A percentile compares a stretch with the other conserved stretches of the same genome.
Evolutionary conservation across 768 basidiomycete species (phyloP).

Genomic region (Naematelia encephala): DNA sequence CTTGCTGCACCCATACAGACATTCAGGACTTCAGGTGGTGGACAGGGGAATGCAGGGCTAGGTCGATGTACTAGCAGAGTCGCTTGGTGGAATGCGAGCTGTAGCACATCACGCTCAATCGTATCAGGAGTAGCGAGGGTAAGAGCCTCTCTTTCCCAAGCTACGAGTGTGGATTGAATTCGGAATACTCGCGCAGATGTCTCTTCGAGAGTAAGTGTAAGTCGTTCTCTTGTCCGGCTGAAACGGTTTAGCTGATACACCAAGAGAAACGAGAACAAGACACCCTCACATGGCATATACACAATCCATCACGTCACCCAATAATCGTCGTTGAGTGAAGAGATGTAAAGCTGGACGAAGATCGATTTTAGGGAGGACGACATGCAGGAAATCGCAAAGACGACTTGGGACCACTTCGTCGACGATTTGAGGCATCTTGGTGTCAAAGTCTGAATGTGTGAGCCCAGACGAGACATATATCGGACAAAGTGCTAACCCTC

Average conservation of each 20-base stretch:
- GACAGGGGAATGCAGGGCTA: conserved; percentile 10
- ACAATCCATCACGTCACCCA: conserved; percentile 9
- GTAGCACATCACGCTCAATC: conserved; percentile 7
- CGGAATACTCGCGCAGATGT: conserved; percentile 6
- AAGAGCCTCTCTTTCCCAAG: not conserved
- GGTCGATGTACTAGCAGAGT: conserved; percentile 11
- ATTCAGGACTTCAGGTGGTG: conserved; percentile 9
- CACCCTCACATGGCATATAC: conserved; percentile 10
- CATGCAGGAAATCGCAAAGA: not conserved
- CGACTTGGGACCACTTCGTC: not conserved
- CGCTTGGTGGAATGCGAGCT: conserved; percentile 14
- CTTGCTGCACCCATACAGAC: conserved; percentile 12
- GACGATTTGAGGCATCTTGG: not conserved
- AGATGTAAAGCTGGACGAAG: conserved; percentile 2
- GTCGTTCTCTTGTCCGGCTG: conserved; percentile 10
- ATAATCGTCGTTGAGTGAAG: conserved; percentile 4
- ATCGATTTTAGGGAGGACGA: not conserved
- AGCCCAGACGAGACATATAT: too few species aligned
- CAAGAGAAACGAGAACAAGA: too few species aligned
- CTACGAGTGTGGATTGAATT: conserved; percentile 3
- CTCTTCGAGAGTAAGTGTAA: not conserved
- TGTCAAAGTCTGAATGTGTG: not conserved
- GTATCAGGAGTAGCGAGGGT: not conserved
- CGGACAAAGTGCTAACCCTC: conserved; percentile 8
- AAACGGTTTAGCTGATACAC: too few species aligned